These are phyloP conservation scores for Trichoderma arundinaceum DNA, from an alignment of 2,329 filamentous ascomycete genomes.

Conservation along the genomic window DNA sequence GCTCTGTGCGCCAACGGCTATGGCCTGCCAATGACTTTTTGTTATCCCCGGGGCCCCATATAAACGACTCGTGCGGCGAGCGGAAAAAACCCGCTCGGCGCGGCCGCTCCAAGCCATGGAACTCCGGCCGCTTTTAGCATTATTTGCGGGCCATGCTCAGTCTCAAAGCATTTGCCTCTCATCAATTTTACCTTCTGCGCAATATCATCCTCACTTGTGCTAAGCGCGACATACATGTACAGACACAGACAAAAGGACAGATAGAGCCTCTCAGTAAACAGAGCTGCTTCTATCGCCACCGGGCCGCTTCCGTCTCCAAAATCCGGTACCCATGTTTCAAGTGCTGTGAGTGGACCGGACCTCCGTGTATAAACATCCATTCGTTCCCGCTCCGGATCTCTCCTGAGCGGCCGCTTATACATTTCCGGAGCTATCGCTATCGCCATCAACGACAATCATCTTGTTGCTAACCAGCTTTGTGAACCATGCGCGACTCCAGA, in stretches of 20 bases:
- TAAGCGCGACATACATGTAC: background rate
- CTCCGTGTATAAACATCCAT: slow-evolving; percentile 6
- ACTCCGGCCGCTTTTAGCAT: background rate
- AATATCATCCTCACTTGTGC: slow-evolving; percentile 4
- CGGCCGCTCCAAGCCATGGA: slow-evolving; percentile 25
- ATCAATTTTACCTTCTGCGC: background rate
- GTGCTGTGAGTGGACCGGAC: slow-evolving; percentile 25
- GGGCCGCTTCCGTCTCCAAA: background rate
- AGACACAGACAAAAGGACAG: background rate
- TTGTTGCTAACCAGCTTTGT: background rate
- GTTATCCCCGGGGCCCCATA: slow-evolving; percentile 17
- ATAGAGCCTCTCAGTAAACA: background rate
- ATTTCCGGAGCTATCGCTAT: slow-evolving; percentile 2
- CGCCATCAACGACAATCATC: background rate
- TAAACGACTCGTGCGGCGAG: background rate
- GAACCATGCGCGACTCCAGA: background rate
- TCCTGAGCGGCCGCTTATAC: slow-evolving; percentile 29
- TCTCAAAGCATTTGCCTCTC: background rate
- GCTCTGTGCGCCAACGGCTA: background rate
- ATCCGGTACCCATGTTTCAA: slow-evolving; percentile 25
- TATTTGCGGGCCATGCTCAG: background rate
- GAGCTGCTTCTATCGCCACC: background rate
- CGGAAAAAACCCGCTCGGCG: slow-evolving; percentile 14
- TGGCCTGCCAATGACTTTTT: background rate
- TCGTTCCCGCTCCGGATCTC: slow-evolving; percentile 22